Evolutionary conservation across 2,329 filamentous ascomycete species (phyloP).

Genomic region (Cladorrhinum sp.): DNA sequence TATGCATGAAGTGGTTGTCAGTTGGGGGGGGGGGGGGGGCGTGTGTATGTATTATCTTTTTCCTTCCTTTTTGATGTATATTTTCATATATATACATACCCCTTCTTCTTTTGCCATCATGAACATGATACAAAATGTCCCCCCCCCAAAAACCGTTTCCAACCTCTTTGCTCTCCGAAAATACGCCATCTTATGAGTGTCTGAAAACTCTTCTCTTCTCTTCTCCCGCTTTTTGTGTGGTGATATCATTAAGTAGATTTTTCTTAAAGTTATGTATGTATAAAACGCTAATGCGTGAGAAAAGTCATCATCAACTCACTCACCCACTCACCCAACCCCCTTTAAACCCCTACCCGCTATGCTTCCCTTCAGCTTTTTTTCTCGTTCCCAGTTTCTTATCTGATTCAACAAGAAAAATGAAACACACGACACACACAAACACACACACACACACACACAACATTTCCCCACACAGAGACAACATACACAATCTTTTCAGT

Average conservation of each 20-base stretch:
- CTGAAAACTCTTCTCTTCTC: neutral
- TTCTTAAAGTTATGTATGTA: slow-evolving; percentile 7
- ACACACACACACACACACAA: neutral
- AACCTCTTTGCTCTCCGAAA: too few relatives aligned
- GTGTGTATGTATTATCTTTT: too few relatives aligned
- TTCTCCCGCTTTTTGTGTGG: neutral
- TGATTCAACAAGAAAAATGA: neutral
- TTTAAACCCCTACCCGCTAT: neutral
- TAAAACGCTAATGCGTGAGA: slow-evolving; percentile 26
- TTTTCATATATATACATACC: too few relatives aligned
- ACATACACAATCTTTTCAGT: neutral
- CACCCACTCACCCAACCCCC: too few relatives aligned
- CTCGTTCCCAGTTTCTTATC: slow-evolving; percentile 8
- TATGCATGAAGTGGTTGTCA: too few relatives aligned
- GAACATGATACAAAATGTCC: too few relatives aligned
- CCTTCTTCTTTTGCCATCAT: too few relatives aligned
- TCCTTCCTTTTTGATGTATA: too few relatives aligned
- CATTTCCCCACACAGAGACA: neutral
- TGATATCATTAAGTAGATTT: slow-evolving; percentile 25
- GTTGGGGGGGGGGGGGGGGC: too few relatives aligned
- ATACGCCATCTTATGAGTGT: neutral
- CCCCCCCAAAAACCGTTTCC: too few relatives aligned
- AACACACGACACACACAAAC: neutral
- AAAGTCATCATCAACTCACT: neutral
- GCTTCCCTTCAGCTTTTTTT: slow-evolving; percentile 14